Evolutionary conservation across 225 moss, liverwort and hornwort genomes (phyloP).

Genomic region (Marchantia polymorpha): DNA sequence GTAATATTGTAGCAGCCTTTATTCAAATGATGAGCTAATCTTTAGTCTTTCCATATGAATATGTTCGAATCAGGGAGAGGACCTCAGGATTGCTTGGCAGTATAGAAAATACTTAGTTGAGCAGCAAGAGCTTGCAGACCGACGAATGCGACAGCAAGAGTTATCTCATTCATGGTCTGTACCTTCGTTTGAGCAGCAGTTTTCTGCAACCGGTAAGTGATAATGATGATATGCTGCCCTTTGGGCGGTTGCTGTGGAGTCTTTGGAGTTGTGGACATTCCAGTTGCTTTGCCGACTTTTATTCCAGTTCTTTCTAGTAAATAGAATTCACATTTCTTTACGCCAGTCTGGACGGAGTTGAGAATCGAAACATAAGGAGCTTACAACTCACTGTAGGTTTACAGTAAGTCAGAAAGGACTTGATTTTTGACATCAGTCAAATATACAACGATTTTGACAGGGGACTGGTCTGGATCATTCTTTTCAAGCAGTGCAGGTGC

Average conservation of each 20-base stretch:
- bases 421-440: too few species aligned
- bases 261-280: neutral
- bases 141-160: conserved; percentile 71
- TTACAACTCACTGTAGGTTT: too few species aligned
- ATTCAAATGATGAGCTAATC: neutral
- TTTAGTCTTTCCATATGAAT: neutral
- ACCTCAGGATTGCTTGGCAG: conserved; percentile 93
- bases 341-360: neutral
- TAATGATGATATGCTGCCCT: neutral
- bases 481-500: conserved; percentile 19
- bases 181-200: conserved; percentile 20
- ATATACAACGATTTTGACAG: neutral
- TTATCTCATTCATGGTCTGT: conserved; percentile 58
- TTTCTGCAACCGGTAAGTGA: conserved; percentile 20
- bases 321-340: neutral
- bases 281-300: neutral
- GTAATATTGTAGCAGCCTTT: too few species aligned
- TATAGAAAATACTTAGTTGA: conserved; percentile 80
- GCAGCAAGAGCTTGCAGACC: conserved; percentile 82
- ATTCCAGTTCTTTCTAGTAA: neutral
- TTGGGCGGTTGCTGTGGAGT: neutral
- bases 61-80: conserved; percentile 59
- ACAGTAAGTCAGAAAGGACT: too few species aligned
- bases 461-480: neutral
- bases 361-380: neutral